phyloP scores from a whole-genome alignment of 1,284 basidiomycete genomes.

The Apiotrichum sp. region DNA sequence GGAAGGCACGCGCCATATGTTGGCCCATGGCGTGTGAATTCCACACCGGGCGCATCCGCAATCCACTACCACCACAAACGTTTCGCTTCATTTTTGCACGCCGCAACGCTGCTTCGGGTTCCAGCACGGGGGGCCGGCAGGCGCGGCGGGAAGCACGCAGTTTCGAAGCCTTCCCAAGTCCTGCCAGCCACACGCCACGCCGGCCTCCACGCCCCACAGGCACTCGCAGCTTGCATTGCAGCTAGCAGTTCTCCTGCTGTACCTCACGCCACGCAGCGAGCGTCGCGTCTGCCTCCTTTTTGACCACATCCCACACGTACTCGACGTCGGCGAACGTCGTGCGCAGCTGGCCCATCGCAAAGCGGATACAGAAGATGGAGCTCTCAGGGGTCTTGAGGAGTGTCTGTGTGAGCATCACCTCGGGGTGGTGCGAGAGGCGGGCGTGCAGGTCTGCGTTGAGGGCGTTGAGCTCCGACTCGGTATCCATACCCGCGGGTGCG shows the following conservation, averaged over 20 bases:
- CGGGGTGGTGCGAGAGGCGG: slow-evolving; percentile 56
- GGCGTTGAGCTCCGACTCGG: slow-evolving; percentile 53
- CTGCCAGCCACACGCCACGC: too few relatives aligned
- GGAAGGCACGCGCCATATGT: too few relatives aligned
- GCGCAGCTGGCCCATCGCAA: slow-evolving; percentile 64
- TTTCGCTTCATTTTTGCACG: too few relatives aligned
- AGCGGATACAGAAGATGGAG: slow-evolving; percentile 63
- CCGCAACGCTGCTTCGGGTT: too few relatives aligned
- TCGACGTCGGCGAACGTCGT: slow-evolving; percentile 64
- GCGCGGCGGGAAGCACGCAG: too few relatives aligned
- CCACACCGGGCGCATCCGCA: too few relatives aligned
- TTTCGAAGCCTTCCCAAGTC: too few relatives aligned
- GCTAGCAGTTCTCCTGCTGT: too few relatives aligned
- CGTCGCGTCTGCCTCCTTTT: slow-evolving; percentile 16
- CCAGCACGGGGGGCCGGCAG: too few relatives aligned
- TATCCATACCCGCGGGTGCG: slow-evolving; percentile 34
- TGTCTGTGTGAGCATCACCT: slow-evolving; percentile 73
- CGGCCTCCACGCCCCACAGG: too few relatives aligned
- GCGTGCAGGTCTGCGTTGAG: slow-evolving; percentile 62
- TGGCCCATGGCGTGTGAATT: too few relatives aligned
- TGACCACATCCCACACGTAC: slow-evolving; percentile 54
- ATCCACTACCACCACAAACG: too few relatives aligned
- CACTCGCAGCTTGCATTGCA: background rate
- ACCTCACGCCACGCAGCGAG: background rate
- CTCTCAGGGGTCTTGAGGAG: slow-evolving; percentile 51